Percentiles rank a stretch among this genome's conserved stretches.
phyloP scores from a whole-genome alignment of 73 alveolate genomes.

The Paramecium biaurelia region DNA sequence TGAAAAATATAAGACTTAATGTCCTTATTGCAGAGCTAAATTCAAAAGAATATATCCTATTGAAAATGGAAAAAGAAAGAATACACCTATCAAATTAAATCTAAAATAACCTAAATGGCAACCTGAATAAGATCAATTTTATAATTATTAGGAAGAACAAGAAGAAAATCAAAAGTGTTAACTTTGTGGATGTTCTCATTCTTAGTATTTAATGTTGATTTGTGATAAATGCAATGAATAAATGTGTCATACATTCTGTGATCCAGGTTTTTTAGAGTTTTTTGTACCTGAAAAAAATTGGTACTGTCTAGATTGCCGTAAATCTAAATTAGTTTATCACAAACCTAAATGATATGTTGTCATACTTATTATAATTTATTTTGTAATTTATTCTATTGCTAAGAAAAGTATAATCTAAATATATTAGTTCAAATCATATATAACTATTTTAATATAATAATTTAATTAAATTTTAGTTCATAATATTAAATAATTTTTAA shows the following conservation, averaged over 20 bases:
- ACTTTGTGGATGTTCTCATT: not conserved
- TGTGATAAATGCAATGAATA: slow-evolving; percentile 18
- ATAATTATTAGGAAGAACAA: not conserved
- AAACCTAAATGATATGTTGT: not conserved
- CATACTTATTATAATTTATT: not conserved
- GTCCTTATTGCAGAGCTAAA: slow-evolving; percentile 19
- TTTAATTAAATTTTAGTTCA: not conserved
- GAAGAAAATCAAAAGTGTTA: not conserved
- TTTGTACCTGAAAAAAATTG: not conserved
- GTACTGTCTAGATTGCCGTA: slow-evolving; percentile 19
- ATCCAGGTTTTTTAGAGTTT: slow-evolving; percentile 9
- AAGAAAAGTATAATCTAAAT: not conserved
- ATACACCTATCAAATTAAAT: not conserved
- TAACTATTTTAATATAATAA: too few species aligned
- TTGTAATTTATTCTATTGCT: not conserved
- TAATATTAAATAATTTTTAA: not conserved
- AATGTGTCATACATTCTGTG: slow-evolving; percentile 30
- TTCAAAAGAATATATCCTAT: not conserved
- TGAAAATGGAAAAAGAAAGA: not conserved
- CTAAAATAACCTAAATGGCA: not conserved
- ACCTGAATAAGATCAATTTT: not conserved
- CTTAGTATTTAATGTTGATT: not conserved
- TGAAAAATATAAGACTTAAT: not conserved
- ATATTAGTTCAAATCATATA: not conserved
- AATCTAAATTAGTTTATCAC: not conserved